Percentiles rank a stretch among this genome's conserved stretches.
These are phyloP conservation scores for Rhytidiadelphus loreus DNA, from an alignment of 225 moss, liverwort and hornwort genomes.

Conservation along the genomic window DNA sequence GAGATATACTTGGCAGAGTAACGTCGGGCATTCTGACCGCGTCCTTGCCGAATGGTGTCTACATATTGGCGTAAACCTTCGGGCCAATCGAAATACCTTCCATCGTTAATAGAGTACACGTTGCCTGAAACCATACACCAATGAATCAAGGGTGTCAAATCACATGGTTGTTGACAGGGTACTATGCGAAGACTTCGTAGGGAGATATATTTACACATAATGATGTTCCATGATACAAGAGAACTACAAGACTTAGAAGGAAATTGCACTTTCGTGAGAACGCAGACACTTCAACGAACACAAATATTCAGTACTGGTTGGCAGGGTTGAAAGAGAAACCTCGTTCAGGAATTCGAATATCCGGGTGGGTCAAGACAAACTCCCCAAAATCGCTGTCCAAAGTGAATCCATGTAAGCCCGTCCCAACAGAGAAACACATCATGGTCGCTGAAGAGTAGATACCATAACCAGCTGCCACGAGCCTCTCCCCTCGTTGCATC, in stretches of 20 bases:
- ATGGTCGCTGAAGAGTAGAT: constrained; percentile 92
- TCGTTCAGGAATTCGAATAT: constrained; percentile 82
- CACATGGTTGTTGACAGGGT: not conserved
- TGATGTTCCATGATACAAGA: not conserved
- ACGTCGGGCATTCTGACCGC: constrained; percentile 30
- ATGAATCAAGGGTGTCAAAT: not conserved
- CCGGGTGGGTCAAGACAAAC: constrained; percentile 86
- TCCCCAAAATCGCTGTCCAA: constrained; percentile 71
- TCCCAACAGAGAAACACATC: constrained; percentile 64
- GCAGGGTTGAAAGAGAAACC: constrained; percentile 20
- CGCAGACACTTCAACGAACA: not conserved
- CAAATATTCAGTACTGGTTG: not conserved
- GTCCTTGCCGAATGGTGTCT: constrained; percentile 44
- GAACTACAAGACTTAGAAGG: not conserved
- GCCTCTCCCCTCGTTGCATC: constrained; percentile 70
- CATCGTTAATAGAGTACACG: constrained; percentile 44
- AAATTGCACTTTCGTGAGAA: not conserved
- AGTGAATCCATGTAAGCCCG: constrained; percentile 77
- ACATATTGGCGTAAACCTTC: constrained; percentile 36
- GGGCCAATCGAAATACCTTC: constrained; percentile 51
- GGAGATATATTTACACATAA: not conserved
- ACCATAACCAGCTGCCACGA: constrained; percentile 81
- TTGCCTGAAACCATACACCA: constrained; percentile 23
- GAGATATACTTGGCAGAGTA: constrained; percentile 49
- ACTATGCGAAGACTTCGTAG: not conserved